Conservation (phyloP, 495 filamentous ascomycete species). For the Pseudoneurospora amorphoporcata region DNA sequence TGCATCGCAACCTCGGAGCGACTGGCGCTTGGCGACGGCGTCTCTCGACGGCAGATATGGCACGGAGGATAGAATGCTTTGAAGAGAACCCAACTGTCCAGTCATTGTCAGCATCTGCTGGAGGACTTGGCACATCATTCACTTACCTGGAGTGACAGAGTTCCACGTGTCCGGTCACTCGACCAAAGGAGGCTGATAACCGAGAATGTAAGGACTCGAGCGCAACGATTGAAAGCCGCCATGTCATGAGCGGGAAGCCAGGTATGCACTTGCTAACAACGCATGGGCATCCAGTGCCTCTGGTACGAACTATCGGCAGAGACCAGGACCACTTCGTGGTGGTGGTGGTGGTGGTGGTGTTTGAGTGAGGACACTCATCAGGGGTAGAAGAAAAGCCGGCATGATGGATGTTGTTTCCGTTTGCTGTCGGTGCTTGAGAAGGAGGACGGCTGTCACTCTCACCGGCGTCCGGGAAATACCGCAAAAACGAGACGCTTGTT, state of each 20-base stretch:
- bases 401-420: not conserved
- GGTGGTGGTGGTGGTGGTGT: not conserved
- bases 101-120: not conserved
- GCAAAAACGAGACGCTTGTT: not conserved
- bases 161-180: not conserved
- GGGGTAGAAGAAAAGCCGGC: not conserved
- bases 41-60: not conserved
- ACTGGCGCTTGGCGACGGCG: not conserved
- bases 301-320: not conserved
- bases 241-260: not conserved
- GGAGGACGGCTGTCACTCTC: not conserved
- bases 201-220: not conserved
- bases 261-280: not conserved
- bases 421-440: not conserved
- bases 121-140: not conserved
- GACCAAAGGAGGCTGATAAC: not conserved
- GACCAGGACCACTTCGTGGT: not conserved
- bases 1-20: not conserved
- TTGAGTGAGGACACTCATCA: not conserved
- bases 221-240: not conserved
- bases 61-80: not conserved
- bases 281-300: not conserved
- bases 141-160: not conserved
- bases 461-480: not conserved
- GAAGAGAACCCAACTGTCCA: not conserved